phyloP scores from a whole-genome alignment of 2,329 filamentous ascomycete species.

The Aciculosporium take region DNA sequence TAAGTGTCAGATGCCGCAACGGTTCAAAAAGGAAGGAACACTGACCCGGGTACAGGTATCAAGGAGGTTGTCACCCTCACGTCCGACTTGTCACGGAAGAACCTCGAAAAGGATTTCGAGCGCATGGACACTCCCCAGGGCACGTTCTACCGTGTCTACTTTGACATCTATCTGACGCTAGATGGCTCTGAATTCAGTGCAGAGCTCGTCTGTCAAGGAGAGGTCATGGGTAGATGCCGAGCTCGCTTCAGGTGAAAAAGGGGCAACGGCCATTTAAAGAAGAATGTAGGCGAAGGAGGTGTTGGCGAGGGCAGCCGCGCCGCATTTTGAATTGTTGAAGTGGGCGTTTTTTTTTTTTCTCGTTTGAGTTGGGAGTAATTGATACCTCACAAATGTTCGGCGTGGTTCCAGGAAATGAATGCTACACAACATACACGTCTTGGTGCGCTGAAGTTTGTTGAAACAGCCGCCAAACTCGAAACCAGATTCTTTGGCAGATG shows the following conservation, averaged over 20 bases:
- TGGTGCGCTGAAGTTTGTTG: not conserved
- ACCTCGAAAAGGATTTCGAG: slow-evolving; percentile 98
- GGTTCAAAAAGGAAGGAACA: not conserved
- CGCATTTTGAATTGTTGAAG: not conserved
- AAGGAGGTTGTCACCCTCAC: slow-evolving; percentile 98
- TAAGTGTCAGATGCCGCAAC: slow-evolving; percentile 41
- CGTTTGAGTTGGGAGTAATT: not conserved
- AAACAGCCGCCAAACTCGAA: not conserved
- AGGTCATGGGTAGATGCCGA: slow-evolving; percentile 95
- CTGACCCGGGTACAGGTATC: slow-evolving; percentile 52
- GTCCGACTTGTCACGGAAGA: slow-evolving; percentile 92
- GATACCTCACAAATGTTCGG: slow-evolving; percentile 3
- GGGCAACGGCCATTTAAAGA: not conserved
- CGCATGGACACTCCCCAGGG: slow-evolving; percentile 98
- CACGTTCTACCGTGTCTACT: slow-evolving; percentile 78
- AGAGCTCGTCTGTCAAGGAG: slow-evolving; percentile 95
- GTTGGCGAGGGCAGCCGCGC: not conserved
- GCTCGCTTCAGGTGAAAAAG: slow-evolving; percentile 59
- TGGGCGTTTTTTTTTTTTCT: not conserved
- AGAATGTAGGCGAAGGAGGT: not conserved
- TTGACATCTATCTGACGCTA: slow-evolving; percentile 76
- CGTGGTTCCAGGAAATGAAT: not conserved
- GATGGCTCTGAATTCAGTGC: slow-evolving; percentile 97
- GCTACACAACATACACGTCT: not conserved
- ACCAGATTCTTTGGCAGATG: not conserved